These are phyloP conservation scores for Ophiostoma himal-ulmi DNA, from an alignment of 2,329 filamentous ascomycete species.

Conservation along the genomic window DNA sequence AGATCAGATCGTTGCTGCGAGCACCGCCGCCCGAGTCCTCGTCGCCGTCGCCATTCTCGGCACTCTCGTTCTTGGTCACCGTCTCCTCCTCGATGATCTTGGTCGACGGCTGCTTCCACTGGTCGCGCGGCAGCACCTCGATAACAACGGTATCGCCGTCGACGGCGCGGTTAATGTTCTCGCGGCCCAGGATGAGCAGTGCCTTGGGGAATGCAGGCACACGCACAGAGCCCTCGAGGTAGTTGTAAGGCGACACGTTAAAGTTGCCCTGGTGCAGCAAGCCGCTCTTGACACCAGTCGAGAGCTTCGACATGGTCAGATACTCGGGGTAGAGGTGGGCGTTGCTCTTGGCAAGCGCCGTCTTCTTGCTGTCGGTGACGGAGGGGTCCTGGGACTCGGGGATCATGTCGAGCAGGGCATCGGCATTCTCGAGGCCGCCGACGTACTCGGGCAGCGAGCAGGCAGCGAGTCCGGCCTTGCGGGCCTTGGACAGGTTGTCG, in stretches of 20 bases:
- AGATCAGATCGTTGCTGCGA: conserved; percentile 54
- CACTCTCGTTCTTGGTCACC: conserved; percentile 87
- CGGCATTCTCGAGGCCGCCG: conserved; percentile 74
- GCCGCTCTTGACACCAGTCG: conserved; percentile 85
- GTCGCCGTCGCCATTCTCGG: conserved; percentile 67
- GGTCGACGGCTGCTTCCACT: conserved; percentile 94
- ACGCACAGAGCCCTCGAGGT: conserved; percentile 86
- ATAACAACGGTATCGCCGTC: conserved; percentile 91
- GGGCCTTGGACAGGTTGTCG: conserved; percentile 78
- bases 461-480: conserved; percentile 65
- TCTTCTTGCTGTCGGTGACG: conserved; percentile 47
- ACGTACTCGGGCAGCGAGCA: conserved; percentile 72
- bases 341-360: conserved; percentile 33
- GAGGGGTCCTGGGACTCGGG: conserved; percentile 68
- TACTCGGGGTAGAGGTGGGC: conserved; percentile 85
- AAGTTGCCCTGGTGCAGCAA: conserved; percentile 91
- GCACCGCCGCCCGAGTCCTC: conserved; percentile 30
- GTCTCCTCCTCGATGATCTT: conserved; percentile 94
- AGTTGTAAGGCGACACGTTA: conserved; percentile 96
- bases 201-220: conserved; percentile 86
- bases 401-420: conserved; percentile 88
- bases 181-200: conserved; percentile 79
- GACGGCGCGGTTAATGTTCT: conserved; percentile 92
- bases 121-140: conserved; percentile 84
- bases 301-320: conserved; percentile 81